Base-by-base conservation (phyloP, 106 monocot species). In the Apostasia ramifera region DNA sequence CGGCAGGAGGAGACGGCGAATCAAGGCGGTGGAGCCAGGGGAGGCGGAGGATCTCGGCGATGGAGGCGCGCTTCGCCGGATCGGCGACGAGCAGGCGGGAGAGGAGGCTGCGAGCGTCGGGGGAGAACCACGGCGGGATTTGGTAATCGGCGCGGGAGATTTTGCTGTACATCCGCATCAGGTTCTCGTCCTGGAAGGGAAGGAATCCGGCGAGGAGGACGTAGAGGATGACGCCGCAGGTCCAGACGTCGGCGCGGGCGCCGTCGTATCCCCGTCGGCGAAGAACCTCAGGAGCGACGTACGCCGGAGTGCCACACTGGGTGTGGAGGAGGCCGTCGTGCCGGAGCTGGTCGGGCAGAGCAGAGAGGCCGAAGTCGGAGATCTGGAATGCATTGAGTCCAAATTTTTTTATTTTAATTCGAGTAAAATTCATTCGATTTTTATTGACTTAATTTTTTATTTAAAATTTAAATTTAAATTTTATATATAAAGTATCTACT, bases 301-400 rank as follows among this genome's bases (percentile, higher is more conserved):
- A 73, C 8, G 63, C 63, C 66, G 77, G 79, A 63, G 84, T 73
- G 8, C 80, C 80, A 49, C 80, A 80, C 64, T 73, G 79, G 13
- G 80, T 84, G 70, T 77, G 84, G 15, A 84, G 80, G 6, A 80
- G 61, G 4, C 84, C 80, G 70, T 84, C 84, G 4, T 73, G 44
- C 2, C 76, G 46, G 5, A 65, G 15, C 70, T 80, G 84, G 49
- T 79, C 80, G 8, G 79, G 84, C 14, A 79, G 63, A 2, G 84
- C 72, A 0, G 80, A 76, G 15, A 80, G 80, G 6, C 72, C 72
- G 63, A 73, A 73, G 3, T 73, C 72, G 53, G 72, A 75, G 43
- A 74, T 26, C 26, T 26, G 26, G 26, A 26, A 26, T 26, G 26
- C 26, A 26, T 26, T 26, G 26, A 26, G 26, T 26, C 26, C 0